These are phyloP conservation scores for Cladosporium cucumerinum DNA, from an alignment of 2,329 filamentous ascomycete species.

Conservation along the genomic window DNA sequence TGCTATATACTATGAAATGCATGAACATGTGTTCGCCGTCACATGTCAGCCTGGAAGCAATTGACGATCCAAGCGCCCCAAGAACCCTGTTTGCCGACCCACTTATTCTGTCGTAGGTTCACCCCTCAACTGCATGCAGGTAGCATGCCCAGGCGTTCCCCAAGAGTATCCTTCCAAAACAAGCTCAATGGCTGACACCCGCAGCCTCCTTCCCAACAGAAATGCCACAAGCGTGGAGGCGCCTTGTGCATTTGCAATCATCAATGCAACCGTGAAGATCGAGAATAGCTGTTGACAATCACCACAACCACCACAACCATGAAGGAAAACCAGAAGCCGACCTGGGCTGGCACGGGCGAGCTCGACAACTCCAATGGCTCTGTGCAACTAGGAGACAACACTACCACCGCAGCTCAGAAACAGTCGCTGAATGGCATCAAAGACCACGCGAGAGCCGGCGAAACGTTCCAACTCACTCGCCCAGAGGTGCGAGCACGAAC, in stretches of 20 bases:
- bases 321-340: conserved; percentile 15
- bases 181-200: conserved; percentile 9
- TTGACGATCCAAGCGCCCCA: background rate
- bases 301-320: background rate
- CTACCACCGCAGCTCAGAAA: background rate
- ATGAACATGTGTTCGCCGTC: background rate
- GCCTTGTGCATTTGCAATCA: background rate
- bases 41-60: background rate
- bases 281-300: background rate
- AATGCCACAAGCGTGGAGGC: conserved; percentile 2
- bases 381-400: background rate
- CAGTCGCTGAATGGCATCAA: background rate
- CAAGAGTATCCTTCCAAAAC: background rate
- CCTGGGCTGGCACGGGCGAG: background rate
- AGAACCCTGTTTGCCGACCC: background rate
- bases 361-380: conserved; percentile 2
- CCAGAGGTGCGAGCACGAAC: background rate
- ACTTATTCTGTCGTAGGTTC: background rate
- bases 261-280: background rate
- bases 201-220: conserved; percentile 6
- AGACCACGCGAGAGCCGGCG: background rate
- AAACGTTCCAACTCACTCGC: background rate
- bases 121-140: background rate
- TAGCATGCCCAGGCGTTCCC: background rate
- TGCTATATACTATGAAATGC: no score